Evolutionary conservation across 768 basidiomycete genomes (phyloP), one percentile per base, ranked within the genome.

Genomic region (Leccinellum luteum): DNA sequence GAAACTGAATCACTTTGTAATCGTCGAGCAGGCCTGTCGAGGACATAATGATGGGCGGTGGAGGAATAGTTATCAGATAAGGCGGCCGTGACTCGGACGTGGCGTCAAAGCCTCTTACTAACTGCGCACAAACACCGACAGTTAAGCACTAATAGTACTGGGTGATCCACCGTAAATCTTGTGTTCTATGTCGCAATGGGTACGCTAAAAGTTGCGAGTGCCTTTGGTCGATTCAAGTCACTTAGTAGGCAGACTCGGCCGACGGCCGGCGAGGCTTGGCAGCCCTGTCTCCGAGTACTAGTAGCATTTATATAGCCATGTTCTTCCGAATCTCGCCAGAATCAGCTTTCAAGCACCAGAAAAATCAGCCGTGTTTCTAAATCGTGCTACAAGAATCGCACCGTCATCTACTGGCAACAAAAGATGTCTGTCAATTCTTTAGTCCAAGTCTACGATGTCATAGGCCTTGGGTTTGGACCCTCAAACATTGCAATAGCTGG

Each of bases 391-490:
- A 19, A 19, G 41, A 43, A 19, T 12, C 19, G 10, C 28, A 25
- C 38, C 23, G 5, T 38, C 47, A 15, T 30, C 48, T 21, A 27
- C 41, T 43, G 5, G 41, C 9, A 13, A 19, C 48, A 19, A 47
- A n/a, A 60, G 38, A 60, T 60, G 60, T 31, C 60, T 3, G 30
- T 14, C 32, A 21, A 31, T 15, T 28, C 60, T 27, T 47, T 23
- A 30, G 54, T 21, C 14, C 48, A 38, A 25, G 54, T 66, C 19
- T 78, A 75, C 68, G 81, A 83, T 68, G 61, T 81, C 27, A 71
- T 83, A 54, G 79, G 80, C 48, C 64, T 81, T 15, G 82, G 82
- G 2, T 82, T 82, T 54, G 82, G 82, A 12, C 81, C 81, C 23
- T 77, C 81, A 3, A 81, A 81, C 62, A 70, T 83, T 55, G 81